Base-by-base conservation (phyloP, 805 yeast genomes). In the Spathaspora girioi region DNA sequence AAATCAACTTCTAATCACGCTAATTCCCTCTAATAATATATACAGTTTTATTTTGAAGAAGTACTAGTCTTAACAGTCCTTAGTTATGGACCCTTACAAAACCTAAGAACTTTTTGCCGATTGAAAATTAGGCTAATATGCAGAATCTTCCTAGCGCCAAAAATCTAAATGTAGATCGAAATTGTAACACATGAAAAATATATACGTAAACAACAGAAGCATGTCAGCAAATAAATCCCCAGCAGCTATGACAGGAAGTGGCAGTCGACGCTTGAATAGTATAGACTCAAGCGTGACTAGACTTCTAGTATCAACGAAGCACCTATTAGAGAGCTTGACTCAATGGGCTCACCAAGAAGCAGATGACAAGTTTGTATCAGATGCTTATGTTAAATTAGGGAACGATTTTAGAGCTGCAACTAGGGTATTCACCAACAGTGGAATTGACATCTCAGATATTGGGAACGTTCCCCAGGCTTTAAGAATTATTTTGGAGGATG, bases 341-440 rank as follows among this genome's bases (percentile, higher is more conserved):
- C 89, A 83, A 54, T 94, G 99, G 99, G 92, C 98, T 1, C 77
- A 82, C 54, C 82, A 81, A 19, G 77, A 80, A n/a, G 91, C 89
- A 5, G 78, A 85, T 20, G 98, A 92, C 45, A 81, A 81, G 50
- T 89, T 82, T 55, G 97, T 94, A 2, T 89, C 97, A 1, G 89
- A 91, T 60, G 87, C 91, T 2, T 94, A 90, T 65, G 99, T 94
- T 14, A 86, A 83, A 56, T 78, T 94, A 27, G 99, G 99, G 0
- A 94, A 92, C 62, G 97, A 93, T 67, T 94, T 91, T 75, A 84
- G 93, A 58, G 82, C 88, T 2, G 89, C 96, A 0, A 83, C 92
- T 19, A 79, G 89, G 53, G 88, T 96, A 2, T 92, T 93, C 65
- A 71, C 83, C 5, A 78, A 77, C 50, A 86, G 89, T 2, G 96